Base-by-base conservation (phyloP, 352 stramenopile genomes). In the Phytophthora quininea region DNA sequence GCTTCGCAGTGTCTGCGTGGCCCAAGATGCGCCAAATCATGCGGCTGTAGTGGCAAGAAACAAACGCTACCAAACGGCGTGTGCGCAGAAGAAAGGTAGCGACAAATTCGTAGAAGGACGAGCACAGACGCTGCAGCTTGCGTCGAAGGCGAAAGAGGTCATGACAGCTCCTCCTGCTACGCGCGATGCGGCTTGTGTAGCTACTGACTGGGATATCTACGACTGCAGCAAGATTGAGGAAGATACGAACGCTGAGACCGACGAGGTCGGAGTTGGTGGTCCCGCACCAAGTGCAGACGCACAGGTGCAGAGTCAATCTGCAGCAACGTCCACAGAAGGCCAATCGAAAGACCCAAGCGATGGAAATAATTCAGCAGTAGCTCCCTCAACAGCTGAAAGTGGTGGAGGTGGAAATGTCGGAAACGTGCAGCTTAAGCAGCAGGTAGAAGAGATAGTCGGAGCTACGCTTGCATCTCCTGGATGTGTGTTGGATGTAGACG, bases 171-270 rank as follows among this genome's bases (percentile, higher is more conserved):
- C 90, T 0, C 85, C 88, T 2, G 79, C 84, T n/a, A 95, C 88
- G 35, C 74, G 80, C 24, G 84, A 93, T 69, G 84, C 73, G 31
- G 80, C 88, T 9, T 90, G 82, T 59, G 76, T 82, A 42, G 87
- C 87, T 2, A 96, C 88, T 1, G 77, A 91, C 56, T 97, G 89
- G 89, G 90, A 96, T 63, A 96, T 97, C 56, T 95, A 86, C 46
- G 90, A 97, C 67, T 89, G 77, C 31, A 49, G 33, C 0, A 76
- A 76, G 50, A 37, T 73, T 3, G 61, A 76, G 14, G 66, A 78
- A 7, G 62, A 74, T 4, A 67, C 4, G 14, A 76, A 72, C 37
- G 57, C 52, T 11, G 74, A 82, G 15, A 52, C 52, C n/a, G 74
- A 77, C 11, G 74, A 82, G 0, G 37, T 57, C 15, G 47, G 48